Evolutionary conservation across 2,329 filamentous ascomycete species (phyloP).

Genomic region (Aspergillus aculeatus): DNA sequence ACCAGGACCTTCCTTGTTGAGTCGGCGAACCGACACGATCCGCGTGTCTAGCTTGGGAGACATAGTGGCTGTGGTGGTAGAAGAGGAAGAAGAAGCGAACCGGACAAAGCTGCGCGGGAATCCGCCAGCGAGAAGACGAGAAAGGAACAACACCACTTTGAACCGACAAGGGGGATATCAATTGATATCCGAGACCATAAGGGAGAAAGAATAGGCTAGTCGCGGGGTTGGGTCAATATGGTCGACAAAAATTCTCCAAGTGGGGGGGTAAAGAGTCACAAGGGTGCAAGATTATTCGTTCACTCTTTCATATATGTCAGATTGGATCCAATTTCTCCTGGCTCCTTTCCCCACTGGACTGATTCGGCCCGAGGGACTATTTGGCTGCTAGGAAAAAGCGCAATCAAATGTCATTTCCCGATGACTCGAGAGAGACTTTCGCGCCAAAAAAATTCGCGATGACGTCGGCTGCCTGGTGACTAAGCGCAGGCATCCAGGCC

Average conservation of each 20-base stretch:
- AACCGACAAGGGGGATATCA: slow-evolving; percentile 1
- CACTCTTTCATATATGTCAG: neutral
- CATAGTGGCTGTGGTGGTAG: slow-evolving; percentile 24
- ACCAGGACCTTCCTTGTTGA: slow-evolving; percentile 36
- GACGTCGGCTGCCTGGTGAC: slow-evolving; percentile 19
- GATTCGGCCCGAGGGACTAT: neutral
- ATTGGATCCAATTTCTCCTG: neutral
- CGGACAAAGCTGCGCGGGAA: slow-evolving; percentile 30
- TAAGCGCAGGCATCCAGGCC: slow-evolving; percentile 11
- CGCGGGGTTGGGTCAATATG: neutral
- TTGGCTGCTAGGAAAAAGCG: neutral
- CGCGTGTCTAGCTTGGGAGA: slow-evolving; percentile 28
- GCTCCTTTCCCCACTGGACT: neutral
- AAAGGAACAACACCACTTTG: slow-evolving; percentile 29
- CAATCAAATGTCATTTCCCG: neutral
- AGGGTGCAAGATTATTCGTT: neutral
- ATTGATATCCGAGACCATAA: neutral
- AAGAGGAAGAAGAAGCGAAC: slow-evolving; percentile 11
- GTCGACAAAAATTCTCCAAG: neutral
- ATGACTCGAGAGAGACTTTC: neutral
- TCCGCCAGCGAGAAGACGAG: slow-evolving; percentile 30
- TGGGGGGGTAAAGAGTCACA: neutral
- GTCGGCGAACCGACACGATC: slow-evolving; percentile 39
- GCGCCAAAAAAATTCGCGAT: slow-evolving; percentile 17
- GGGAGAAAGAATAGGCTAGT: neutral